Percentiles rank a stretch among this genome's conserved stretches.
Conservation (phyloP, 176 grass and related monocot genomes). For the Rhynchospora breviuscula region DNA sequence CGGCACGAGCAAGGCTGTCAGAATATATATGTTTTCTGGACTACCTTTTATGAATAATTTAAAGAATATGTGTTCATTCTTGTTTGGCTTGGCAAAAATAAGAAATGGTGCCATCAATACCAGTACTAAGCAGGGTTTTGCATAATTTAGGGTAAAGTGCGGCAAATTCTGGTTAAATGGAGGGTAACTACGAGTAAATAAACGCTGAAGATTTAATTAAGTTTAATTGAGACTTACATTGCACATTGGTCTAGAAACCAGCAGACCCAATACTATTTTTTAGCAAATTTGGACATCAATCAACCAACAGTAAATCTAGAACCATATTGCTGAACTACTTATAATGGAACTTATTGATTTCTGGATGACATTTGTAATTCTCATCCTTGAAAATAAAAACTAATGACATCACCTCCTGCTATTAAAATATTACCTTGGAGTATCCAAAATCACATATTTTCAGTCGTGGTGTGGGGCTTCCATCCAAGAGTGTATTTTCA, state of each 20-base stretch:
- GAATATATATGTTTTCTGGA: not conserved
- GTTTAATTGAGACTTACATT: not conserved
- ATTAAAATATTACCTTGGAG: constrained; percentile 54
- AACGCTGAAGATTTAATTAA: not conserved
- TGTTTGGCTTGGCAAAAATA: not conserved
- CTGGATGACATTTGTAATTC: not conserved
- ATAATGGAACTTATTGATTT: not conserved
- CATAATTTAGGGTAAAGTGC: not conserved
- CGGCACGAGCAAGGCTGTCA: not conserved
- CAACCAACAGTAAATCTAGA: not conserved
- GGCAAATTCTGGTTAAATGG: not conserved
- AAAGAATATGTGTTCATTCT: not conserved
- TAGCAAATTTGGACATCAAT: constrained; percentile 8
- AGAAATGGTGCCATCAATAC: not conserved
- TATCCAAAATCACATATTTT: constrained; percentile 99
- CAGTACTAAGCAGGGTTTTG: not conserved
- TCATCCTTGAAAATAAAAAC: not conserved
- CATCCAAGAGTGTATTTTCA: constrained; percentile 93
- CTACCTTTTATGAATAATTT: not conserved
- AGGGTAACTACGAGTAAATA: not conserved
- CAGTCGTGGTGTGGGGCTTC: constrained; percentile 70
- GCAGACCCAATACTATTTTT: not conserved
- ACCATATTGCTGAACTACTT: too few species aligned
- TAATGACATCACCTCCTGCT: not conserved
- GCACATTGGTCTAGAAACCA: not conserved